Conservation (phyloP, 306 rosid genomes). For the Lathyrus tuberosus region DNA sequence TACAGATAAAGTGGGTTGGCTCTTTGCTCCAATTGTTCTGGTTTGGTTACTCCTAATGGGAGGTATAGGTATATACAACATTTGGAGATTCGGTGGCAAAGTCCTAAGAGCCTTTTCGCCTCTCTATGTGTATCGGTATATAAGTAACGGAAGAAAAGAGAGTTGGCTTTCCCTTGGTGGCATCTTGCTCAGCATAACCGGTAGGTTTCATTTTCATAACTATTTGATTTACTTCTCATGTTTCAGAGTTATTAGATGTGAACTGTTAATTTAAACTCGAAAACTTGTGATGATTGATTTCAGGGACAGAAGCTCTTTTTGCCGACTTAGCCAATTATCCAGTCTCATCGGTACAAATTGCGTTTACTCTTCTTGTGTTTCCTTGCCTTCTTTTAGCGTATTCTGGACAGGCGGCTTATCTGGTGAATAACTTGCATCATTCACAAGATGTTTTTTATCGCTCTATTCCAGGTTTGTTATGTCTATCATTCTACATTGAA, state of each 20-base stretch:
- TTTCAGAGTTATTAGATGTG: slow-evolving; percentile 23
- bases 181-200: slow-evolving; percentile 94
- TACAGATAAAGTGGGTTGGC: slow-evolving; percentile 96
- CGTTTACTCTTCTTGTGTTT: slow-evolving; percentile 86
- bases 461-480: slow-evolving; percentile 88
- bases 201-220: slow-evolving; percentile 45
- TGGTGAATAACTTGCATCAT: slow-evolving; percentile 55
- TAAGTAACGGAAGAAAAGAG: slow-evolving; percentile 59
- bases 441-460: slow-evolving; percentile 63
- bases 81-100: slow-evolving; percentile 62
- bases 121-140: slow-evolving; percentile 67
- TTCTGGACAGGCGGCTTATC: slow-evolving; percentile 95
- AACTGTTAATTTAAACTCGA: slow-evolving; percentile 29
- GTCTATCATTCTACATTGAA: slow-evolving; percentile 7
- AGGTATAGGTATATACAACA: slow-evolving; percentile 85
- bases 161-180: slow-evolving; percentile 98
- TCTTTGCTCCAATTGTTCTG: slow-evolving; percentile 92
- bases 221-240: slow-evolving; percentile 7
- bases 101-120: slow-evolving; percentile 91
- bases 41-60: slow-evolving; percentile 94
- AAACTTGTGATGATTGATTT: slow-evolving; percentile 43
- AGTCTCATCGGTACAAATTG: slow-evolving; percentile 91
- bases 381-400: slow-evolving; percentile 97
- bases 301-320: slow-evolving; percentile 99
- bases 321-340: slow-evolving; percentile 94